A percentile compares a stretch with the other conserved stretches of the same genome.
Evolutionary conservation across 805 yeast species (phyloP).

Genomic region (Zygosaccharomyces gambellarensis): DNA sequence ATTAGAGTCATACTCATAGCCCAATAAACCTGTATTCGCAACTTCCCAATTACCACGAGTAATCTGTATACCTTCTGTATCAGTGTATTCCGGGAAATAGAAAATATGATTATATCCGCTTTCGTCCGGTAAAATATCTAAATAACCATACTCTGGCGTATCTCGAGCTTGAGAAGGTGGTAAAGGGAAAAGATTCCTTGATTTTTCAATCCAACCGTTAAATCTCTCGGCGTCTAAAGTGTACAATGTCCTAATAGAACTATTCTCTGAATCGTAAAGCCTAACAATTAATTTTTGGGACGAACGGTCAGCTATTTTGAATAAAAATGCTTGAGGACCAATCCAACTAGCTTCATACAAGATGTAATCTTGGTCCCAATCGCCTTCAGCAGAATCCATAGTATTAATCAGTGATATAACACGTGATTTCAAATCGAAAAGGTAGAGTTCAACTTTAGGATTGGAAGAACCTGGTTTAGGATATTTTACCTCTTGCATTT

Average conservation of each 20-base stretch:
- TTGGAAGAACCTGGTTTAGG: constrained; percentile 69
- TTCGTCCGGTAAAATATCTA: constrained; percentile 52
- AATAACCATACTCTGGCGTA: constrained; percentile 46
- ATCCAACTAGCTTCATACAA: constrained; percentile 64
- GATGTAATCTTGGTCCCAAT: constrained; percentile 42
- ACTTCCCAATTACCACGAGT: constrained; percentile 51
- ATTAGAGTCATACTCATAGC: constrained; percentile 44
- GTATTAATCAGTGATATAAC: constrained; percentile 24
- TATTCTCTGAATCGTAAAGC: constrained; percentile 35
- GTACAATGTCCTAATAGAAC: constrained; percentile 39
- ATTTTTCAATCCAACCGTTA: constrained; percentile 58
- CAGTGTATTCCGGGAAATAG: constrained; percentile 45
- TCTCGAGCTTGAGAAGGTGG: constrained; percentile 35
- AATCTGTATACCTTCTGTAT: constrained; percentile 39
- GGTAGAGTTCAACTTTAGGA: constrained; percentile 48
- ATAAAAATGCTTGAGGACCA: constrained; percentile 42
- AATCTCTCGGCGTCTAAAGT: constrained; percentile 41
- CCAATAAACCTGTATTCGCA: constrained; percentile 42
- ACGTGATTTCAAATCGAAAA: constrained; percentile 37
- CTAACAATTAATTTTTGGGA: constrained; percentile 53
- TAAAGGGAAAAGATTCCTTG: constrained; percentile 37
- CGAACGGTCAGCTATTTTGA: constrained; percentile 59
- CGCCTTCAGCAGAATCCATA: constrained; percentile 7
- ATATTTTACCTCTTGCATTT: constrained; percentile 46
- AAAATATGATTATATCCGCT: constrained; percentile 61